These are phyloP conservation scores for Xerocomus amazonicus DNA, from an alignment of 1,284 basidiomycete genomes.

Conservation along the genomic window DNA sequence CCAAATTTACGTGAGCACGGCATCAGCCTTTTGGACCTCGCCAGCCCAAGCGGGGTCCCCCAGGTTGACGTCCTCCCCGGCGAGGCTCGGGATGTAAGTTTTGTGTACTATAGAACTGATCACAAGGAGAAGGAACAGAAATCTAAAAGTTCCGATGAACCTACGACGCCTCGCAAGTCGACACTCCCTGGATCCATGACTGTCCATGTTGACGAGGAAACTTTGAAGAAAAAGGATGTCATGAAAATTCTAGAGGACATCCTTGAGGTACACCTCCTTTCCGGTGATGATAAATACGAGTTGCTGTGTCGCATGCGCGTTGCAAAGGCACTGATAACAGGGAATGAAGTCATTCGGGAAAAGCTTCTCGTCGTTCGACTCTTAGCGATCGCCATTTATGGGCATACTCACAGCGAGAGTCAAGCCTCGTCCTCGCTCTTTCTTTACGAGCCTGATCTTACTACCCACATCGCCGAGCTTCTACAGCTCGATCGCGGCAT, in stretches of 20 bases:
- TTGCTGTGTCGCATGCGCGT: conserved; percentile 85
- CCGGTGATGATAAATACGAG: conserved; percentile 85
- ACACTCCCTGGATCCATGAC: conserved; percentile 49
- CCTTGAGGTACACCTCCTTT: conserved; percentile 70
- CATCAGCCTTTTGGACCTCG: conserved; percentile 66
- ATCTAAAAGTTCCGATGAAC: conserved; percentile 38
- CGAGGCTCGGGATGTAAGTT: conserved; percentile 72
- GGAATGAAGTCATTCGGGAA: conserved; percentile 62
- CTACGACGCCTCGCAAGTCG: conserved; percentile 38
- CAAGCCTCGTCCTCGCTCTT: conserved; percentile 82
- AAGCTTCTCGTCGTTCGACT: conserved; percentile 83
- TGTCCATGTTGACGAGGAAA: conserved; percentile 62
- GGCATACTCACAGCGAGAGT: conserved; percentile 77
- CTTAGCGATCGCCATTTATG: conserved; percentile 86
- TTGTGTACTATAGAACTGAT: conserved; percentile 70
- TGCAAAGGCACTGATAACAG: conserved; percentile 62
- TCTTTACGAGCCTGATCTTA: conserved; percentile 91
- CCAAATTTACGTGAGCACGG: conserved; percentile 72
- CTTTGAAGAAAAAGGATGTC: conserved; percentile 53
- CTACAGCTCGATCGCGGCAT: conserved; percentile 75
- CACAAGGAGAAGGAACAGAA: conserved; percentile 43
- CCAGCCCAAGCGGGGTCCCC: conserved; percentile 47
- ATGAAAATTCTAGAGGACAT: conserved; percentile 78
- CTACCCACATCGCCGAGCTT: conserved; percentile 85
- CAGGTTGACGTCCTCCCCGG: conserved; percentile 58